Conservation (phyloP, 441 rosid genomes). For the Erodium moschatum region DNA sequence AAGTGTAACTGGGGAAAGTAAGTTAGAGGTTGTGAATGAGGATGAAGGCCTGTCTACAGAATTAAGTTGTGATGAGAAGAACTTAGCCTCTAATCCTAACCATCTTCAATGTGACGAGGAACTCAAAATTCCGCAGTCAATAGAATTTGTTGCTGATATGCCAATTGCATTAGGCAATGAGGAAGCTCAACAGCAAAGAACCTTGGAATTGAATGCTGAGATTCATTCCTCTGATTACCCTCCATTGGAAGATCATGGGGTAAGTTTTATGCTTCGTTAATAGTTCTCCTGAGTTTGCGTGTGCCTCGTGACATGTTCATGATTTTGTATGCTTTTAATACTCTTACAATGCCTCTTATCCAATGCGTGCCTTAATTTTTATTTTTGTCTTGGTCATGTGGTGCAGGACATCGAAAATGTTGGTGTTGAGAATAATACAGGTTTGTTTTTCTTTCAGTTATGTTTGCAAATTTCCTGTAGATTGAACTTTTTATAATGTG, state of each 20-base stretch:
- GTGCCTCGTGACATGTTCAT: slow-evolving; percentile 6
- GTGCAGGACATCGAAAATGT: slow-evolving; percentile 57
- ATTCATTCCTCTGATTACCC: slow-evolving; percentile 25
- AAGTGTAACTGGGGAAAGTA: slow-evolving; percentile 26
- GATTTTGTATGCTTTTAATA: background rate
- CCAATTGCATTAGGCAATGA: slow-evolving; percentile 25
- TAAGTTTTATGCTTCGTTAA: slow-evolving; percentile 29
- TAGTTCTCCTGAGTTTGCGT: slow-evolving; percentile 6
- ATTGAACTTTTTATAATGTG: too few relatives aligned
- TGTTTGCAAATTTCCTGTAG: background rate
- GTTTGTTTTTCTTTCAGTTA: slow-evolving; percentile 28
- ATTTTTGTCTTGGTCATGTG: slow-evolving; percentile 17
- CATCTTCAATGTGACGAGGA: slow-evolving; percentile 27
- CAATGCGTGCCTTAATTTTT: background rate
- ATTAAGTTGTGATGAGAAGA: slow-evolving; percentile 30
- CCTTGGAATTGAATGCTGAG: slow-evolving; percentile 29
- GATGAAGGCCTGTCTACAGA: slow-evolving; percentile 27
- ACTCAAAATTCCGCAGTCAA: slow-evolving; percentile 18
- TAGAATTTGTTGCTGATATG: slow-evolving; percentile 25
- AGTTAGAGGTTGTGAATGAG: slow-evolving; percentile 23
- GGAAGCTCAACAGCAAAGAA: slow-evolving; percentile 33
- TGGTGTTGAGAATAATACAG: slow-evolving; percentile 63
- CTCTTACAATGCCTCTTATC: background rate
- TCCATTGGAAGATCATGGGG: slow-evolving; percentile 32
- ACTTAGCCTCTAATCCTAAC: slow-evolving; percentile 21